Evolutionary conservation across 768 basidiomycete genomes (phyloP).

Genomic region (Lactifluus subvellereus): DNA sequence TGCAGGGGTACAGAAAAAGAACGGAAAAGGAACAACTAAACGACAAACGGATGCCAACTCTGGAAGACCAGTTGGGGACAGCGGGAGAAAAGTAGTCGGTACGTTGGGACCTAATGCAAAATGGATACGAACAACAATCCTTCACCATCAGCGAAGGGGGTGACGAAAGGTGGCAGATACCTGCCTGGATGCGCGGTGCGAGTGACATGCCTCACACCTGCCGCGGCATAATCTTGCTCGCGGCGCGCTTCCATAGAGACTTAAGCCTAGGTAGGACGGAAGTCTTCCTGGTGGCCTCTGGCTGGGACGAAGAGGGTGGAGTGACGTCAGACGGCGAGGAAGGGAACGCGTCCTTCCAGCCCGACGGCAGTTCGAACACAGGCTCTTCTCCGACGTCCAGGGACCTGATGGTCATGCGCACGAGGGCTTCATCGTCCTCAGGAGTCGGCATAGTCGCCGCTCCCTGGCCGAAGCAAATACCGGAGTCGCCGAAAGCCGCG

Average conservation of each 20-base stretch:
- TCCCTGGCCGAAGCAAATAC: background rate
- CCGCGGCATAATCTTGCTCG: constrained; percentile 9
- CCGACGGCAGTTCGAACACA: constrained; percentile 7
- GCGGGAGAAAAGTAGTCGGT: too few relatives aligned
- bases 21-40: background rate
- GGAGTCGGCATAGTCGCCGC: background rate
- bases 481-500: constrained; percentile 3
- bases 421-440: constrained; percentile 14
- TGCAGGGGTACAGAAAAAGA: background rate
- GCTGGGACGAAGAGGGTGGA: background rate
- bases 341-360: constrained; percentile 10
- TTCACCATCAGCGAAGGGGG: background rate
- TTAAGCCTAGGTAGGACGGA: constrained; percentile 14
- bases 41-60: background rate
- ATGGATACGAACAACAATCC: background rate
- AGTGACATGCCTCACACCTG: background rate
- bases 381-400: constrained; percentile 18
- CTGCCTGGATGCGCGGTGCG: background rate
- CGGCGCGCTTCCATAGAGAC: constrained; percentile 19
- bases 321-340: background rate
- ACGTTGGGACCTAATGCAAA: background rate
- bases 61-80: background rate
- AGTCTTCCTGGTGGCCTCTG: background rate
- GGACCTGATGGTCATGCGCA: constrained; percentile 13
- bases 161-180: background rate